A percentile compares a stretch with the other conserved stretches of the same genome.
These are phyloP conservation scores for Chlorella sp. DNA, from an alignment of 139 green algal genomes.

Conservation along the genomic window DNA sequence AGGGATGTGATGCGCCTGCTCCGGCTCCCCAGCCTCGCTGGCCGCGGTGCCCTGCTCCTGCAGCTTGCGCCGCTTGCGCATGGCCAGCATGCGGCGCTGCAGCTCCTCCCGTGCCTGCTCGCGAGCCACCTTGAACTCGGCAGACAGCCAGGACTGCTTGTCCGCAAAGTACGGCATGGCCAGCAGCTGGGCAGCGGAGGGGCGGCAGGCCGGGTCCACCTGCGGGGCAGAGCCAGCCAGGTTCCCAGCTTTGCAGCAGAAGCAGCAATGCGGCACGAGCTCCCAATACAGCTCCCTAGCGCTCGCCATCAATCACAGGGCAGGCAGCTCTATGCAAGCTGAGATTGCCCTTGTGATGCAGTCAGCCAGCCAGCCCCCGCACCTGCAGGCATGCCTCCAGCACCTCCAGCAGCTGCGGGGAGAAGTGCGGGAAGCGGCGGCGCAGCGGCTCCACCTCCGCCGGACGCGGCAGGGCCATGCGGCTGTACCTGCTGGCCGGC, in stretches of 20 bases:
- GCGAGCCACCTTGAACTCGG: conserved; percentile 18
- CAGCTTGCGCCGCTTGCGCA: conserved; percentile 40
- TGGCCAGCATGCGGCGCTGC: conserved; percentile 3
- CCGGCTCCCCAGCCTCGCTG: neutral
- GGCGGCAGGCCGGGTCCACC: conserved; percentile 56
- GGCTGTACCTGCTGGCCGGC: conserved; percentile 22
- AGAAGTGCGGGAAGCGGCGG: conserved; percentile 42
- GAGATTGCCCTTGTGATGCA: no score
- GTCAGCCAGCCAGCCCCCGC: neutral
- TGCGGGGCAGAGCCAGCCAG: conserved; percentile 33
- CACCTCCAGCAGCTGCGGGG: conserved; percentile 46
- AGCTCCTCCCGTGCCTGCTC: conserved; percentile 30
- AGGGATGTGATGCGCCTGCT: neutral
- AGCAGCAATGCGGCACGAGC: neutral
- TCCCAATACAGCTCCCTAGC: neutral
- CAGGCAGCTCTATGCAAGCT: no score
- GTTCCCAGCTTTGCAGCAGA: no score
- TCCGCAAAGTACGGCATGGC: conserved; percentile 62
- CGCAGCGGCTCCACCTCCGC: conserved; percentile 45
- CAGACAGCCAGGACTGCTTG: neutral
- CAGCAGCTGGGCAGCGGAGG: conserved; percentile 59
- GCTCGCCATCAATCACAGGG: neutral
- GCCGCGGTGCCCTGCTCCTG: neutral
- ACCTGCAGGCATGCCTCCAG: conserved; percentile 66
- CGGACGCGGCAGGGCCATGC: conserved; percentile 47